Base-by-base conservation (phyloP, 2,329 filamentous ascomycete species). In the Cytospora leucostoma region DNA sequence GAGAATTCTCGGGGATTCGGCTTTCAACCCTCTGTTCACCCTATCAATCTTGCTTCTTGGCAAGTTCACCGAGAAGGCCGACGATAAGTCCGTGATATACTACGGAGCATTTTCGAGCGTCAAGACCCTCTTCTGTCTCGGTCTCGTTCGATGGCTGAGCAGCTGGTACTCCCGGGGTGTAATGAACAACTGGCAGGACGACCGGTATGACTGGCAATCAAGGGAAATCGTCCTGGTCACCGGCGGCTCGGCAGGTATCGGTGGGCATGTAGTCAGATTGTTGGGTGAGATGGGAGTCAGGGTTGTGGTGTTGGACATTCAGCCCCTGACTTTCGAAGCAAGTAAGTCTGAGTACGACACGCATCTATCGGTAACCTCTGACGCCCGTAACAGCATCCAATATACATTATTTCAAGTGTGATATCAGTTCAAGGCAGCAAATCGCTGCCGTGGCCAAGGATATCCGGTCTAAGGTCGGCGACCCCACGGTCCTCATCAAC, bases 201-300 rank as follows among this genome's bases (percentile, higher is more conserved):
- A 86, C 69, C 75, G 72, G 49, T 89, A 88, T 74, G 81, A 86
- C 71, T 92, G 89, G 88, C 76, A 57, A n/a, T 52, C 79, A 27
- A 82, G 81, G 58, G 90, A 93, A 76, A 81, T 93, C 57, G 87
- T 91, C 3, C 78, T 93, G 51, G 81, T 93, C 21, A 93, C 91
- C 0, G 90, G 91, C 8, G 91, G 91, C 8, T 86, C 88, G 50
- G 85, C 85, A 62, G 91, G 91, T 0, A 92, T 94, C 70, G 91
- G 91, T 15, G 84, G 82, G 21, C 77, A 82, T 44, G 81, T 92
- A 3, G 89, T 89, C 15, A 80, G 82, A 67, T 73, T 88, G 59
- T 78, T 95, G n/a, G 87, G 85, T 0, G 84, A 87, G 72, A 78
- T 77, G 65, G 84, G 84, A 1, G 79, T 90, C 68, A 89, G 84